Evolutionary conservation across 2,329 filamentous ascomycete genomes (phyloP).

Genomic region (Aspergillus sp.): DNA sequence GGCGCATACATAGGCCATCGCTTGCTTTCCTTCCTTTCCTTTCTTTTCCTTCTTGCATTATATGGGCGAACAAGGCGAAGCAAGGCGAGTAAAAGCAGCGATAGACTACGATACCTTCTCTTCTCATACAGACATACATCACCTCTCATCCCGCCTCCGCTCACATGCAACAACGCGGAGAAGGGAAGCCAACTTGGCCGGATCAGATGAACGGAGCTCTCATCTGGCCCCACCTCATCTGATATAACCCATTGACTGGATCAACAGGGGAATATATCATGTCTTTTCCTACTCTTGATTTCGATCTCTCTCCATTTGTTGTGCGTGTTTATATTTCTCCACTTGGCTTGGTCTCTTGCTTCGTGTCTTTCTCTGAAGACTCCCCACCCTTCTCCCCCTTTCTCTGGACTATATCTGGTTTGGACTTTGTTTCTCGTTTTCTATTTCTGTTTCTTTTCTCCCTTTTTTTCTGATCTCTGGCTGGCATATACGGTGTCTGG

Average conservation of each 20-base stretch:
- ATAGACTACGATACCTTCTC: conserved; percentile 7
- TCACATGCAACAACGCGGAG: not conserved
- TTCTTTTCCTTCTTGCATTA: conserved; percentile 4
- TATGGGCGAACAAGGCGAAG: conserved; percentile 5
- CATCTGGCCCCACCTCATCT: not conserved
- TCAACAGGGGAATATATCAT: not conserved
- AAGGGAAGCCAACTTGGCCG: not conserved
- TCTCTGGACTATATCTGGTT: not conserved
- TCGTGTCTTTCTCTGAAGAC: not conserved
- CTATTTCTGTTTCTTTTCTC: not conserved
- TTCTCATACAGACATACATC: not conserved
- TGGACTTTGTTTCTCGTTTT: not conserved
- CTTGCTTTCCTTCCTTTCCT: conserved; percentile 5
- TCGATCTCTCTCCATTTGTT: not conserved
- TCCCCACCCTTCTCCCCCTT: not conserved
- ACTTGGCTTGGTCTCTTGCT: not conserved
- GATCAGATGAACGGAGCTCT: not conserved
- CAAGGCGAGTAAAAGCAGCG: conserved; percentile 4
- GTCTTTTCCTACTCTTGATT: not conserved
- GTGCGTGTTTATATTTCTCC: not conserved
- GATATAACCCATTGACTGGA: not conserved
- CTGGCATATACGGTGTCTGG: conserved; percentile 4
- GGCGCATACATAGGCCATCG: conserved; percentile 1
- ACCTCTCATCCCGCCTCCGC: not conserved
- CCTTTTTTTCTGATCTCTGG: not conserved